Base-by-base conservation (phyloP, 176 grass and related monocot species). In the Triticum monococcum region DNA sequence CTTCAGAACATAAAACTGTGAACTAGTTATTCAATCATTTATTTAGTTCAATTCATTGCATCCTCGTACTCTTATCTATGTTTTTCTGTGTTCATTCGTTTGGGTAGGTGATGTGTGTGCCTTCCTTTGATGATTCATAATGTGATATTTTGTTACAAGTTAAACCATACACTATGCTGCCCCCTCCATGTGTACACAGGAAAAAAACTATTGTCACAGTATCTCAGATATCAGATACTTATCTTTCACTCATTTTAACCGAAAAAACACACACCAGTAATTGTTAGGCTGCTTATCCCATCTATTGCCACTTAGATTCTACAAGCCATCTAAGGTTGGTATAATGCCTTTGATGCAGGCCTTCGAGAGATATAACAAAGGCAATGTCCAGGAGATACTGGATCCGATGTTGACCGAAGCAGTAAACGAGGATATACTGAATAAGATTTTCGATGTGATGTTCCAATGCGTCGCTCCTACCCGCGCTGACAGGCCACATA, bases 401-500 rank as follows among this genome's bases (percentile, higher is more conserved):
- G 95, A 97, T 71, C 92, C 92, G 31, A 69, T 83, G 90, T 68
- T 97, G 79, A 87, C 64, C 0, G 92, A 97, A 64, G 79, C 83
- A 64, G 86, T 94, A 86, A 85, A 86, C 12, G 88, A 90, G 30
- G 83, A 91, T 59, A 86, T 94, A 88, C 81, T 94, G 41, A 87
- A 84, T 7, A 87, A 72, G 69, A 86, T 86, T 43, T 88, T 97
- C 3, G 79, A 83, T 84, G 69, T 97, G 38, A 81, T 90, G 9
- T 97, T 97, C 81, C 86, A 92, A 32, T 97, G 95, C 18, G 90
- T 91, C 2, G 95, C 95, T 68, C 95, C 90, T 83, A 94, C 90
- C 13, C 92, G 90, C 10, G 81, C 79, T 17, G 95, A 97, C 52
- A 88, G 95, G 73, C 95, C 95, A 46, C 64, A 26, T 56, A 97